Conservation (phyloP, 2,329 filamentous ascomycete species). For the Penicillium sp. region DNA sequence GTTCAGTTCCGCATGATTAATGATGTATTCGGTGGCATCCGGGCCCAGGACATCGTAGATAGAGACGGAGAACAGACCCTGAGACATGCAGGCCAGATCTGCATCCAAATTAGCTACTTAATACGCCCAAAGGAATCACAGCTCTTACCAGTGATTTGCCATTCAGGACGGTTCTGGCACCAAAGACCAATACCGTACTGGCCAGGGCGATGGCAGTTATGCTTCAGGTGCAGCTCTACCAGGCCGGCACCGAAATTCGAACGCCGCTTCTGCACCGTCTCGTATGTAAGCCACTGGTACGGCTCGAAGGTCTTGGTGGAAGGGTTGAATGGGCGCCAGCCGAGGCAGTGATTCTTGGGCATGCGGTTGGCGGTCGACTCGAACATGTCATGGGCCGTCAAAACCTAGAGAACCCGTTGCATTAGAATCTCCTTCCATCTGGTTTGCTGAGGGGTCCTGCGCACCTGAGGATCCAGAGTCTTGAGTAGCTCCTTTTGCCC, state of each 20-base stretch:
- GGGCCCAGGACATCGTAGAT: constrained; percentile 94
- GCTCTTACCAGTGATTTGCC: constrained; percentile 69
- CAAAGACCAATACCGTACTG: constrained; percentile 74
- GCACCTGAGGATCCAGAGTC: constrained; percentile 64
- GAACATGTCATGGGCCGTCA: constrained; percentile 76
- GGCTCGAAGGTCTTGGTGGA: constrained; percentile 67
- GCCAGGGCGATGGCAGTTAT: constrained; percentile 60
- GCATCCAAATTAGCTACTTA: constrained; percentile 2
- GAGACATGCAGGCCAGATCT: constrained; percentile 84
- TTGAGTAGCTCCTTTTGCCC: constrained; percentile 67
- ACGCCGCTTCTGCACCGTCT: constrained; percentile 70
- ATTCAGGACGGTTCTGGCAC: constrained; percentile 83
- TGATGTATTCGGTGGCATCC: constrained; percentile 88
- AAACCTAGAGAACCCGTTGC: constrained; percentile 35
- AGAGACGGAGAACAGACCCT: constrained; percentile 83
- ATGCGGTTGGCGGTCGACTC: constrained; percentile 60
- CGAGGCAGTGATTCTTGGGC: constrained; percentile 69
- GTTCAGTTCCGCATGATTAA: constrained; percentile 76
- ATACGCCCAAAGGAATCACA: background rate
- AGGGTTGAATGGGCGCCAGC: constrained; percentile 73
- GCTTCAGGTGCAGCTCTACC: constrained; percentile 71
- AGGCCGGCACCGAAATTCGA: constrained; percentile 82
- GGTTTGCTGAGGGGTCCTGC: constrained; percentile 6
- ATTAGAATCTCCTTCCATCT: background rate
- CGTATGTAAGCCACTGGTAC: constrained; percentile 81